A percentile compares a stretch with the other conserved stretches of the same genome.
Evolutionary conservation across 106 monocot species (phyloP).

Genomic region (Dendrobium officinale): DNA sequence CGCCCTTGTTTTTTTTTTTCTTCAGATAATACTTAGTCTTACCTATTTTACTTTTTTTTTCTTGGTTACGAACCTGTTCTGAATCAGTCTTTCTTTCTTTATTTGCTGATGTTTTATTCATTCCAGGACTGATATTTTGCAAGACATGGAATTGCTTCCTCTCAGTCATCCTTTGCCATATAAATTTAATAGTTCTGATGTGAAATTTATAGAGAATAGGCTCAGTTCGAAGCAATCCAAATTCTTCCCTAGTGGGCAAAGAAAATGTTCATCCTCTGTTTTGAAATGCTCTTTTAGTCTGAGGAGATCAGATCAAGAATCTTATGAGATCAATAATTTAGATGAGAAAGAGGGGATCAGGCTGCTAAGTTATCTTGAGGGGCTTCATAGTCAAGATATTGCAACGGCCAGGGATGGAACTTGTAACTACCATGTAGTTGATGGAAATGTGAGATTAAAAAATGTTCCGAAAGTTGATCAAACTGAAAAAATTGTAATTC

Average conservation of each 20-base stretch:
- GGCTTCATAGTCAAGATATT: slow-evolving; percentile 3
- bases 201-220: slow-evolving; percentile 14
- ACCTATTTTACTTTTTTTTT: not conserved
- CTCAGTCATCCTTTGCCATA: slow-evolving; percentile 20
- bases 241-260: slow-evolving; percentile 10
- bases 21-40: not conserved
- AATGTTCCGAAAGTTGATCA: slow-evolving; percentile 26
- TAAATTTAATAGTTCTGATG: slow-evolving; percentile 11
- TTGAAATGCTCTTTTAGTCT: slow-evolving; percentile 4
- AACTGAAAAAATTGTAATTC: slow-evolving; percentile 37
- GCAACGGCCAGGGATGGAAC: not conserved
- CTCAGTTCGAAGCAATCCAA: slow-evolving; percentile 12
- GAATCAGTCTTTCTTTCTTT: not conserved
- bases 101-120: not conserved
- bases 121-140: slow-evolving; percentile 3
- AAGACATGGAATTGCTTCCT: slow-evolving; percentile 47
- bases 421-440: slow-evolving; percentile 19
- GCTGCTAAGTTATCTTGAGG: slow-evolving; percentile 24
- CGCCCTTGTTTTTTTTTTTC: not conserved
- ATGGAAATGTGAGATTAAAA: slow-evolving; percentile 19
- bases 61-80: not conserved
- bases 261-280: slow-evolving; percentile 8
- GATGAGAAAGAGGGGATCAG: slow-evolving; percentile 18
- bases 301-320: not conserved
- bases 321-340: slow-evolving; percentile 9